Conservation (phyloP, 2,329 filamentous ascomycete genomes). For the Nigrograna mackinnonii region DNA sequence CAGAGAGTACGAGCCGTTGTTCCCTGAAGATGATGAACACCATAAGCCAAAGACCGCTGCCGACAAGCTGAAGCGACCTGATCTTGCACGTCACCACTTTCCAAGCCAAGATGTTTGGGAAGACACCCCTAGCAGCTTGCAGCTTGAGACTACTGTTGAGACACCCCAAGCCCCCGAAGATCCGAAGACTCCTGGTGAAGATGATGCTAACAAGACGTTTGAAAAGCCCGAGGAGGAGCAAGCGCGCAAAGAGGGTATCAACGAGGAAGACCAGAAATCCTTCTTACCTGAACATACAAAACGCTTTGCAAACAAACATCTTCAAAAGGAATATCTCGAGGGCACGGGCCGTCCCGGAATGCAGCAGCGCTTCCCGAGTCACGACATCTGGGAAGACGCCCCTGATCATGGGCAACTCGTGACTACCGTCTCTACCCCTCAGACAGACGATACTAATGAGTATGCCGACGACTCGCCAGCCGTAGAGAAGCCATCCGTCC, state of each 20-base stretch:
- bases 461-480: conserved; percentile 37
- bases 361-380: conserved; percentile 81
- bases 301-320: conserved; percentile 65
- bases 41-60: conserved; percentile 56
- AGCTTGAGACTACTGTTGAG: conserved; percentile 77
- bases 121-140: conserved; percentile 84
- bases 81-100: conserved; percentile 65
- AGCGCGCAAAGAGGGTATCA: conserved; percentile 47
- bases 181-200: conserved; percentile 41
- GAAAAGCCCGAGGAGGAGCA: conserved; percentile 56
- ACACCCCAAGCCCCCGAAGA: conserved; percentile 70
- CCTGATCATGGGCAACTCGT: conserved; percentile 82
- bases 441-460: conserved; percentile 52
- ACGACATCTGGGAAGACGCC: conserved; percentile 92
- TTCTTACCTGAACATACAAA: conserved; percentile 50
- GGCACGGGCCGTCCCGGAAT: conserved; percentile 54
- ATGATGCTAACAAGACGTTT: conserved; percentile 40
- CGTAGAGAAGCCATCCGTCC: conserved; percentile 30
- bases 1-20: conserved; percentile 93
- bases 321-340: conserved; percentile 55
- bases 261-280: conserved; percentile 44
- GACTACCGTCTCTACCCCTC: conserved; percentile 67
- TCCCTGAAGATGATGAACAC: conserved; percentile 73
- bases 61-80: conserved; percentile 60
- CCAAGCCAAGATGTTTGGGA: conserved; percentile 98